Percentiles rank a stretch among this genome's conserved stretches.
Evolutionary conservation across 2,329 filamentous ascomycete species (phyloP).

Genomic region (Claviceps pazoutovae): DNA sequence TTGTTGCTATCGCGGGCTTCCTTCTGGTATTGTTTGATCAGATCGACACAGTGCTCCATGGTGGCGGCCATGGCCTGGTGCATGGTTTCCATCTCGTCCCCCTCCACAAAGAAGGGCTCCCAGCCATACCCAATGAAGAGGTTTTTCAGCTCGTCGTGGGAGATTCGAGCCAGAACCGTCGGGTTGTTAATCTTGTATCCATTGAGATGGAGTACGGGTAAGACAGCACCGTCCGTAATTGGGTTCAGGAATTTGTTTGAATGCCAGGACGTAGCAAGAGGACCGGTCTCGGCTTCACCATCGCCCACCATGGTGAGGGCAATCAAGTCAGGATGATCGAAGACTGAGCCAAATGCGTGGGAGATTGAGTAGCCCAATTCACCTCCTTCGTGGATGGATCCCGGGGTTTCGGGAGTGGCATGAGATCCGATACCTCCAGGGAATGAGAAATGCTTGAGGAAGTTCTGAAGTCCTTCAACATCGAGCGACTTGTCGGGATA

Average conservation of each 20-base stretch:
- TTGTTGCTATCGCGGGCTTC: constrained; percentile 56
- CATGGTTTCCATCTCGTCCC: constrained; percentile 59
- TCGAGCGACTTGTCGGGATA: constrained; percentile 62
- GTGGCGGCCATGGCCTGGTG: constrained; percentile 72
- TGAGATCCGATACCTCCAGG: constrained; percentile 67
- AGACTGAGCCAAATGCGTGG: constrained; percentile 65
- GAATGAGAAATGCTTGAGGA: constrained; percentile 77
- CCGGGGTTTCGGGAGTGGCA: constrained; percentile 65
- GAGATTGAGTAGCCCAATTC: constrained; percentile 73
- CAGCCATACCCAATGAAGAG: constrained; percentile 65
- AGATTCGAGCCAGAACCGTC: constrained; percentile 58
- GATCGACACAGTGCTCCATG: constrained; percentile 54
- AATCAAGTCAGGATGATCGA: constrained; percentile 61
- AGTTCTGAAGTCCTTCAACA: constrained; percentile 53
- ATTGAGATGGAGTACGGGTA: constrained; percentile 66
- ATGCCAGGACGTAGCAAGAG: constrained; percentile 68
- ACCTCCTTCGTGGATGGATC: constrained; percentile 64
- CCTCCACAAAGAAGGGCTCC: constrained; percentile 69
- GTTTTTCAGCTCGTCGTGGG: constrained; percentile 55
- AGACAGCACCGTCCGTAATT: constrained; percentile 61
- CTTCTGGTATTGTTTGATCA: constrained; percentile 57
- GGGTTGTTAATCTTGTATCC: constrained; percentile 81
- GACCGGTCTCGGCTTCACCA: constrained; percentile 69
- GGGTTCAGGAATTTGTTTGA: constrained; percentile 73
- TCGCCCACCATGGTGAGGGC: constrained; percentile 68